Evolutionary conservation across 441 rosid species (phyloP).

Genomic region (Adansonia gregorii): DNA sequence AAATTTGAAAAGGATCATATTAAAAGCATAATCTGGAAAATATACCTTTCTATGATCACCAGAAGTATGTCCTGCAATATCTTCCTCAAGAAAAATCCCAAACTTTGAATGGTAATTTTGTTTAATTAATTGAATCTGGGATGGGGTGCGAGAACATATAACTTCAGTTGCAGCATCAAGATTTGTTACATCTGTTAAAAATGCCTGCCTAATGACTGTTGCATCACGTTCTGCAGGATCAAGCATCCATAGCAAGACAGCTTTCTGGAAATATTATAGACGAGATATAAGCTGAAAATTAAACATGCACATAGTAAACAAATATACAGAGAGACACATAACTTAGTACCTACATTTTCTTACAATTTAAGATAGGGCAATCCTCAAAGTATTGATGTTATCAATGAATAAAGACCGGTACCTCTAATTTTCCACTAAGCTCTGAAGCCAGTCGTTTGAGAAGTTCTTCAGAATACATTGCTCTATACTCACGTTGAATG

Average conservation of each 20-base stretch:
- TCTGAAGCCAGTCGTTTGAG: constrained; percentile 55
- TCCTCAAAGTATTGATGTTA: neutral
- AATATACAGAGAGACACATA: neutral
- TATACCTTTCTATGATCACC: constrained; percentile 60
- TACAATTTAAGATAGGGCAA: constrained; percentile 1
- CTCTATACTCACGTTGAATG: constrained; percentile 55
- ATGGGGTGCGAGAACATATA: constrained; percentile 67
- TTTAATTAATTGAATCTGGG: constrained; percentile 61
- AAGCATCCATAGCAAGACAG: constrained; percentile 67
- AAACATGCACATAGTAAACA: neutral
- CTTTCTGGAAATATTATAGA: constrained; percentile 40
- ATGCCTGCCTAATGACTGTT: constrained; percentile 42
- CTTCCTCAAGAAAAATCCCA: constrained; percentile 53
- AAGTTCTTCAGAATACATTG: constrained; percentile 53
- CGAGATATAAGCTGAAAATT: neutral
- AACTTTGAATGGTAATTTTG: constrained; percentile 56
- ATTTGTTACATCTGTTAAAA: constrained; percentile 9
- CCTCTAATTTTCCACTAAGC: constrained; percentile 63
- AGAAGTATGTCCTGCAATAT: constrained; percentile 39
- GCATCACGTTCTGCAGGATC: constrained; percentile 72
- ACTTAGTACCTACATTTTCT: neutral
- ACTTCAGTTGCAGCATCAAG: constrained; percentile 56
- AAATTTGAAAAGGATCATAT: neutral
- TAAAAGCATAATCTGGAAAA: neutral
- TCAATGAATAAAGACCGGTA: constrained; percentile 18